These are phyloP conservation scores for Rubia peregrina DNA, from an alignment of 305 asterid genomes.

Conservation along the genomic window DNA sequence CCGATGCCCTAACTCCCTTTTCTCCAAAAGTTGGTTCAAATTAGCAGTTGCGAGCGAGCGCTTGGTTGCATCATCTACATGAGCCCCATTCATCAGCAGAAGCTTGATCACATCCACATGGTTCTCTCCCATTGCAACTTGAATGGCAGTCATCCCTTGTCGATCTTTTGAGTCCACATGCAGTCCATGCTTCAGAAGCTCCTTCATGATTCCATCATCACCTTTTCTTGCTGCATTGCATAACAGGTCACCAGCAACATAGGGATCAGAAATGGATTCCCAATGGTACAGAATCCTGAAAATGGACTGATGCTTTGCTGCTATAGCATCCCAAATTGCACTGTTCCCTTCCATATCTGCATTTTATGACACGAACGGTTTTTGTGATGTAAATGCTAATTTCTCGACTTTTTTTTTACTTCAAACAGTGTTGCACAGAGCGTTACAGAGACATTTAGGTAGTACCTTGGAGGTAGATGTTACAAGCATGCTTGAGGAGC, in stretches of 20 bases:
- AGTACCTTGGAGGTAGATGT: conserved; percentile 62
- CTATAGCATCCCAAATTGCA: conserved; percentile 75
- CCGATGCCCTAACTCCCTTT: conserved; percentile 59
- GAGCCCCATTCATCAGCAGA: conserved; percentile 72
- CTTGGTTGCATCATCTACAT: conserved; percentile 36
- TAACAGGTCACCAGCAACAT: conserved; percentile 69
- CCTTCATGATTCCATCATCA: conserved; percentile 44
- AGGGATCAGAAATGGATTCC: conserved; percentile 73
- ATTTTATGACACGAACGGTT: conserved; percentile 5
- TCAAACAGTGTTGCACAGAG: neutral
- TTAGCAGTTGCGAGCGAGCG: conserved; percentile 24
- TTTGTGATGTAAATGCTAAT: too few relatives aligned
- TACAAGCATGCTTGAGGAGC: conserved; percentile 78
- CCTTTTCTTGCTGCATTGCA: conserved; percentile 59
- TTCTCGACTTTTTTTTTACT: too few relatives aligned
- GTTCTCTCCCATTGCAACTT: conserved; percentile 45
- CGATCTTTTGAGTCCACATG: conserved; percentile 58
- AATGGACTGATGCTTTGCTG: conserved; percentile 55
- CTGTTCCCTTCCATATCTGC: conserved; percentile 74
- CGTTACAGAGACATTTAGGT: neutral
- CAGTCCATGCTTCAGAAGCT: conserved; percentile 61
- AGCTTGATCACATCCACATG: conserved; percentile 57
- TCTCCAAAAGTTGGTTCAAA: conserved; percentile 39
- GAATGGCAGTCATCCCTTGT: conserved; percentile 62
- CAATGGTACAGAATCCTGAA: conserved; percentile 71